A percentile compares a stretch with the other conserved stretches of the same genome.
These are phyloP conservation scores for rapeseed (Brassica napus) DNA, from an alignment of 345 rosid species.

Conservation along the genomic window Da-Ae NC_063435.1:5802501-5803000, in stretches of 20 bases:
- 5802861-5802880: too few relatives aligned
- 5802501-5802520: too few relatives aligned
- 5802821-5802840: not conserved
- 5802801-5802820: not conserved
- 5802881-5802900: conserved; percentile 17
- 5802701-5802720: not conserved
- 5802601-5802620: too few relatives aligned
- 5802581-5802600: too few relatives aligned
- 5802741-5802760: not conserved
- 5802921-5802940: conserved; percentile 12
- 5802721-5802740: not conserved
- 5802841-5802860: not conserved
- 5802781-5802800: not conserved
- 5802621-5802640: not conserved
- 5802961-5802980: not conserved
- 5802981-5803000: not conserved
- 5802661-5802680: not conserved
- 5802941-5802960: conserved; percentile 5
- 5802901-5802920: not conserved
- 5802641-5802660: not conserved
- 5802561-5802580: too few relatives aligned
- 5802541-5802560: too few relatives aligned
- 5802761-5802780: conserved; percentile 13
- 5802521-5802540: too few relatives aligned
- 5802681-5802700: not conserved